These are phyloP conservation scores for Rhizophora apiculata DNA, from an alignment of 345 rosid genomes.

Conservation along the genomic window DNA sequence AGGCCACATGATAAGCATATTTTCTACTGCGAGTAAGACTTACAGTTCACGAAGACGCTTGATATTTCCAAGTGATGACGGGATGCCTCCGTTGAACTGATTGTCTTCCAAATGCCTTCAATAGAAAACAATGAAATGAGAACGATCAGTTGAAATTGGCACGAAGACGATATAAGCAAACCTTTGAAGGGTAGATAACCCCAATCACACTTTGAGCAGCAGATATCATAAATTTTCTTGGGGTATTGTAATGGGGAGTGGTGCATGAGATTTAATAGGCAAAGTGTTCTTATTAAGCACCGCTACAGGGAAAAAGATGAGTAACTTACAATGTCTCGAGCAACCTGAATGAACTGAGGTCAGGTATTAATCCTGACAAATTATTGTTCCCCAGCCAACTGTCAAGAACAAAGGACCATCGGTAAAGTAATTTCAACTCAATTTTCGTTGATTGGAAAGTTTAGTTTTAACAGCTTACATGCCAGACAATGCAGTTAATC, in stretches of 20 bases:
- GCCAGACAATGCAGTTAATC: conserved; percentile 64
- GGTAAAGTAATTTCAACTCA: conserved; percentile 9
- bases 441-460: neutral
- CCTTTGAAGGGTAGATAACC: neutral
- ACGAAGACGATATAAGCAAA: neutral
- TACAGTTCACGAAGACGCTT: conserved; percentile 61
- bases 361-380: conserved; percentile 68
- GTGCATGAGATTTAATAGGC: neutral
- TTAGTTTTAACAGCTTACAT: conserved; percentile 51
- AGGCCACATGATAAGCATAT: conserved; percentile 2
- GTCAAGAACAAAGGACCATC: conserved; percentile 25
- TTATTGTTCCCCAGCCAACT: conserved; percentile 77
- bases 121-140: conserved; percentile 18
- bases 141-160: neutral
- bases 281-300: conserved; percentile 2
- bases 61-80: conserved; percentile 55
- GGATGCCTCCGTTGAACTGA: conserved; percentile 57
- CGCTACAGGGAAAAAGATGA: conserved; percentile 9
- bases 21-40: conserved; percentile 31
- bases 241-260: neutral
- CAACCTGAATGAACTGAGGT: conserved; percentile 52
- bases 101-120: conserved; percentile 83
- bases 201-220: neutral
- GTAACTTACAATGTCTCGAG: conserved; percentile 61
- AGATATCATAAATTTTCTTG: conserved; percentile 3